These are phyloP conservation scores for Euptelea pleiosperma DNA, from an alignment of 164 flowering plant genomes.

Conservation along the genomic window DNA sequence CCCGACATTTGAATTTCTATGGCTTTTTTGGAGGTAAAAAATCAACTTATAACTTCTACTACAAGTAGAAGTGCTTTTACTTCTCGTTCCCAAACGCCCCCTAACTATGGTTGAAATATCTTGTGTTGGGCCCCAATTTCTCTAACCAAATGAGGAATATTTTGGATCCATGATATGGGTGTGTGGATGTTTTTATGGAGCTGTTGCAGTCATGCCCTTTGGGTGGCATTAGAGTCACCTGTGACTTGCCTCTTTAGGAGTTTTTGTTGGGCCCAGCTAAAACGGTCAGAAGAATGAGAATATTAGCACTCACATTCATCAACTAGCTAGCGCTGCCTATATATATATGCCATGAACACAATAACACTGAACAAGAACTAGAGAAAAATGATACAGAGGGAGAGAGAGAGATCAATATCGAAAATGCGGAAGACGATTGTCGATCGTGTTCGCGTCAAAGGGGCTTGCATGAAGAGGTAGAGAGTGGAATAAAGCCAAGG, in stretches of 20 bases:
- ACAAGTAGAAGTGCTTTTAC: too few relatives aligned
- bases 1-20: too few relatives aligned
- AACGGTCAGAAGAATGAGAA: constrained; percentile 5
- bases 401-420: background rate
- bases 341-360: constrained; percentile 15
- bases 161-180: constrained; percentile 14
- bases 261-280: constrained; percentile 1
- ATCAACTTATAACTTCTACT: too few relatives aligned
- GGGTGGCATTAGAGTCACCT: constrained; percentile 13
- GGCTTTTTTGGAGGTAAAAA: too few relatives aligned
- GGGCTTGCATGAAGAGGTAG: constrained; percentile 34
- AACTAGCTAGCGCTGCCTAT: constrained; percentile 12
- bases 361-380: constrained; percentile 2
- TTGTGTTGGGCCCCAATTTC: background rate
- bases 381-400: background rate
- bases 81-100: too few relatives aligned
- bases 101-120: too few relatives aligned
- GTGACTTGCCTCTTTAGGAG: constrained; percentile 6
- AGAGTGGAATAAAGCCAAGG: constrained; percentile 42
- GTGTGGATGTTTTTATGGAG: background rate
- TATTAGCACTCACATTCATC: background rate
- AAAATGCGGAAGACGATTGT: too few relatives aligned
- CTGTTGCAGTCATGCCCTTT: constrained; percentile 15
- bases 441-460: constrained; percentile 1
- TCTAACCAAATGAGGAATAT: constrained; percentile 9